Evolutionary conservation across 192 early-diverging fungal species (phyloP).

Genomic region (Nowakowskiella sp.): DNA sequence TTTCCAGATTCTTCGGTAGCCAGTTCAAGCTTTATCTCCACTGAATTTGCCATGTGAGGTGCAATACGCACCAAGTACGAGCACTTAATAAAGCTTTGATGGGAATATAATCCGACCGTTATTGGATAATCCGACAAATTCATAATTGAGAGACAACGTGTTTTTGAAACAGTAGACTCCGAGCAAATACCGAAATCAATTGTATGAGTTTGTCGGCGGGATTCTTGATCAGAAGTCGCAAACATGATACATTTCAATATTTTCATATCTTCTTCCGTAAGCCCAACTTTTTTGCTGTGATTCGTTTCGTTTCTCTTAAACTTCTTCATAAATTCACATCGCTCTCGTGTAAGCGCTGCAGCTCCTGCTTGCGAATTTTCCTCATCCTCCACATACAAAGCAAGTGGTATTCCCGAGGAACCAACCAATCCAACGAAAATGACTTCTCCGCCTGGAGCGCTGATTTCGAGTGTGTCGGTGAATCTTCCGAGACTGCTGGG

Average conservation of each 20-base stretch:
- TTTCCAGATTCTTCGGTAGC: slow-evolving; percentile 10
- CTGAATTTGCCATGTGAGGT: slow-evolving; percentile 44
- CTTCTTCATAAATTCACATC: slow-evolving; percentile 47
- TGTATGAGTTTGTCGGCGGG: slow-evolving; percentile 38
- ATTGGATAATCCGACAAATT: slow-evolving; percentile 39
- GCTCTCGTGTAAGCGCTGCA: slow-evolving; percentile 39
- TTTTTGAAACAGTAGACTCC: slow-evolving; percentile 4
- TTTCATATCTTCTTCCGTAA: slow-evolving; percentile 33
- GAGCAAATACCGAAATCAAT: slow-evolving; percentile 48
- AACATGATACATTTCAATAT: slow-evolving; percentile 51
- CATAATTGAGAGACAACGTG: slow-evolving; percentile 48
- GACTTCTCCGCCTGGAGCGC: slow-evolving; percentile 48
- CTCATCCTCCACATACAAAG: slow-evolving; percentile 43
- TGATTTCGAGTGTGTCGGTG: slow-evolving; percentile 35
- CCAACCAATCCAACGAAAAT: slow-evolving; percentile 33
- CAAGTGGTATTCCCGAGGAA: slow-evolving; percentile 50
- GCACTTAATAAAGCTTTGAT: slow-evolving; percentile 37
- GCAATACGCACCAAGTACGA: slow-evolving; percentile 45
- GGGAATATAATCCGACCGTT: slow-evolving; percentile 42
- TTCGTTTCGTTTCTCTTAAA: slow-evolving; percentile 22
- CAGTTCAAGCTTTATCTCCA: slow-evolving; percentile 38
- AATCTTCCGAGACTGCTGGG: slow-evolving; percentile 39
- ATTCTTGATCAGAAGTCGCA: slow-evolving; percentile 33
- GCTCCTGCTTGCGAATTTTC: slow-evolving; percentile 41
- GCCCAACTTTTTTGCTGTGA: slow-evolving; percentile 30